phyloP scores from a whole-genome alignment of 352 stramenopile species.

The Phytophthora pistaciae region DNA sequence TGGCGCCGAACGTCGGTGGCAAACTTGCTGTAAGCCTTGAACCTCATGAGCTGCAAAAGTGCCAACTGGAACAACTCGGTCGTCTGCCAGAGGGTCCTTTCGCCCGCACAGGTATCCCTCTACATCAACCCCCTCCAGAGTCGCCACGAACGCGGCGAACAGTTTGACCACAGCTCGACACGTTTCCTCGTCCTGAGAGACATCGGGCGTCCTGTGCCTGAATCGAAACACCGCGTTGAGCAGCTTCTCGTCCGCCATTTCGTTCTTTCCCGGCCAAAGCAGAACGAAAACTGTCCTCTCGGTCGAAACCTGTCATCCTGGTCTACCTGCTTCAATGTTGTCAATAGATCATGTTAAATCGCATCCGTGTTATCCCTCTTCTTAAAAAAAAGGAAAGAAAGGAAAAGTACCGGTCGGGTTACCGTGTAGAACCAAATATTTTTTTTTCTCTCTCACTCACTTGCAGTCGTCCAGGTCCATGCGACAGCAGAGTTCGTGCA shows the following conservation, averaged over 20 bases:
- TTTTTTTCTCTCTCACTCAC: background rate
- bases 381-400: no score
- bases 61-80: constrained; percentile 32
- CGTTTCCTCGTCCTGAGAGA: constrained; percentile 29
- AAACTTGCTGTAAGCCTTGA: constrained; percentile 22
- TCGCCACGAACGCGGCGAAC: constrained; percentile 36
- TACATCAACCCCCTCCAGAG: constrained; percentile 15
- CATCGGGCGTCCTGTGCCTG: constrained; percentile 46
- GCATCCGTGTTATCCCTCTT: no score
- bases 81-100: constrained; percentile 24
- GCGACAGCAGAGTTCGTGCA: constrained; percentile 47
- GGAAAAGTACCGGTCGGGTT: no score
- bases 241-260: constrained; percentile 13
- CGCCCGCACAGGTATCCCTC: constrained; percentile 12
- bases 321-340: background rate
- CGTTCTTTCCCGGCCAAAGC: background rate
- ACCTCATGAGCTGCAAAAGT: constrained; percentile 39
- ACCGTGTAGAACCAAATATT: no score
- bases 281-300: background rate
- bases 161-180: constrained; percentile 28
- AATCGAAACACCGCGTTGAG: constrained; percentile 57
- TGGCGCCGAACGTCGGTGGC: background rate
- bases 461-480: constrained; percentile 50
- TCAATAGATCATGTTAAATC: background rate
- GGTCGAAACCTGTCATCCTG: background rate